These are phyloP conservation scores for Coemansia sp. DNA, from an alignment of 371 early-diverging fungal species.

Conservation along the genomic window DNA sequence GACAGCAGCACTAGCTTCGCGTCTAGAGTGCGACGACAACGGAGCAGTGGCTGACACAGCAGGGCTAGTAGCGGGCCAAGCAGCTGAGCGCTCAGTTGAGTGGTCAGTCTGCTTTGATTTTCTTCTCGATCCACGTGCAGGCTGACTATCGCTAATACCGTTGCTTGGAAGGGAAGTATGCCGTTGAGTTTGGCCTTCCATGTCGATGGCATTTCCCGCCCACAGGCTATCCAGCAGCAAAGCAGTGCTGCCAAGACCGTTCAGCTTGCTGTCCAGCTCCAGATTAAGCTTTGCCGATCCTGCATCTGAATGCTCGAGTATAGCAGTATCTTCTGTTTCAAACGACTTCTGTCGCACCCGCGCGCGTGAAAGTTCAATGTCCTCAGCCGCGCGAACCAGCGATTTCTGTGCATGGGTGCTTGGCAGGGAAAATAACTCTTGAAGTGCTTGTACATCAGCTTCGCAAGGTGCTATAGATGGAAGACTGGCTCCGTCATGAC, in stretches of 20 bases:
- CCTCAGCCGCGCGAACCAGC: conserved; percentile 13
- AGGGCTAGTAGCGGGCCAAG: neutral
- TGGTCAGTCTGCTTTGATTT: neutral
- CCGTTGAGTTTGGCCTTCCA: neutral
- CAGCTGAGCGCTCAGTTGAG: neutral
- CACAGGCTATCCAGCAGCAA: conserved; percentile 1
- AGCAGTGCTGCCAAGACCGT: neutral
- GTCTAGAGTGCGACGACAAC: neutral
- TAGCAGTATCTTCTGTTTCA: neutral
- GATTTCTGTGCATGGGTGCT: neutral
- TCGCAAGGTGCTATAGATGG: too few relatives aligned
- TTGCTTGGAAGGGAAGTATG: neutral
- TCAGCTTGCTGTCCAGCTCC: neutral
- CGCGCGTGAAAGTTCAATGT: conserved; percentile 9
- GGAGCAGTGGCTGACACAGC: neutral
- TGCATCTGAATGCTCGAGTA: neutral
- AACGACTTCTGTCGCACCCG: neutral
- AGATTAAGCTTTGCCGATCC: neutral
- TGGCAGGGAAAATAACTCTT: too few relatives aligned
- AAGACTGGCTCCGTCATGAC: too few relatives aligned
- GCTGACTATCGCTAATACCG: neutral
- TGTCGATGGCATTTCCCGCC: neutral
- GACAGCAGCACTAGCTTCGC: neutral
- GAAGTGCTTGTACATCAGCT: too few relatives aligned
- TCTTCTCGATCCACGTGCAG: neutral